These are phyloP conservation scores for Phytophthora pini DNA, from an alignment of 352 stramenopile genomes.

Conservation along the genomic window DNA sequence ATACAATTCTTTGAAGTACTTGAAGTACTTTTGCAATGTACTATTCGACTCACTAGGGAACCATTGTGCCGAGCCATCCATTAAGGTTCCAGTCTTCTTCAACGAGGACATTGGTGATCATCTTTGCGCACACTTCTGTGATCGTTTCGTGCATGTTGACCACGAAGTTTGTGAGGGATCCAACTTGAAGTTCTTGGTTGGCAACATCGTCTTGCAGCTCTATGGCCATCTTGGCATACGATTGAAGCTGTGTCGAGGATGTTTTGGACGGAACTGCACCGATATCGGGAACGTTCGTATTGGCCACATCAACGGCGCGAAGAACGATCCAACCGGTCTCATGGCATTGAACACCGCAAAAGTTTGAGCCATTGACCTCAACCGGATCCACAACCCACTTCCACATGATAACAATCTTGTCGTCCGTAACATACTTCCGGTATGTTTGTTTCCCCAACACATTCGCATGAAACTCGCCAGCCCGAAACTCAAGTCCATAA, in stretches of 20 bases:
- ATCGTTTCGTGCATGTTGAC: conserved; percentile 42
- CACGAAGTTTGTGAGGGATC: conserved; percentile 47
- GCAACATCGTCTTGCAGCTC: conserved; percentile 57
- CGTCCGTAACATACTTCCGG: conserved; percentile 40
- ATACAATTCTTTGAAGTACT: no score
- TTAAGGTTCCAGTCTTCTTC: conserved; percentile 56
- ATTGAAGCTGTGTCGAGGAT: conserved; percentile 44
- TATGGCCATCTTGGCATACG: conserved; percentile 55
- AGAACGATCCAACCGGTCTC: conserved; percentile 46
- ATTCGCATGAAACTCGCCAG: conserved; percentile 34
- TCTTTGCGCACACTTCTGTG: conserved; percentile 32
- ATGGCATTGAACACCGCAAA: conserved; percentile 41
- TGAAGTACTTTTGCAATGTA: no score
- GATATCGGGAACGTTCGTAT: neutral
- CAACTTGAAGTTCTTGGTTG: conserved; percentile 47
- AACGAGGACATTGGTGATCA: conserved; percentile 44
- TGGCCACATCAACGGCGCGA: conserved; percentile 1
- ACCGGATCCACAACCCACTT: conserved; percentile 51
- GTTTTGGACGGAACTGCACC: neutral
- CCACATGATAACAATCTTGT: conserved; percentile 52
- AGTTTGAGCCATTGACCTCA: conserved; percentile 39
- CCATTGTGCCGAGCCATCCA: conserved; percentile 16
- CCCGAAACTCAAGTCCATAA: conserved; percentile 34
- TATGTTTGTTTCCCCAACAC: conserved; percentile 53
- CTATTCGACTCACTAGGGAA: neutral